Percentiles rank a stretch among this genome's conserved stretches.
These are phyloP conservation scores for Phytopythium litorale DNA, from an alignment of 352 stramenopile species.

Conservation along the genomic window DNA sequence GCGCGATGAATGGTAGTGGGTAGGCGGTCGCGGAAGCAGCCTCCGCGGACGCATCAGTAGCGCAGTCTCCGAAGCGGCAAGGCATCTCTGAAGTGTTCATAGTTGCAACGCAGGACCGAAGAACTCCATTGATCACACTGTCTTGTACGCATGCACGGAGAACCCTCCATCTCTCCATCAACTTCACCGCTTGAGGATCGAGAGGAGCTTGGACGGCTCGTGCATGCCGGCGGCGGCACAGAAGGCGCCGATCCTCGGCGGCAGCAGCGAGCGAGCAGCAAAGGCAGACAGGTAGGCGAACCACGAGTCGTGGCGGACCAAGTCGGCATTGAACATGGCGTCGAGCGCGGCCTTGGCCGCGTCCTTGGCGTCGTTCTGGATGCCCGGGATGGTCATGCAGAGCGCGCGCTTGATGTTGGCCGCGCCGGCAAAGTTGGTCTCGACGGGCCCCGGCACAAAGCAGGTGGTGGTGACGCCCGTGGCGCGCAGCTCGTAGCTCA, in stretches of 20 bases:
- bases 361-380: slow-evolving; percentile 44
- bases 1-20: background rate
- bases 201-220: slow-evolving; percentile 30
- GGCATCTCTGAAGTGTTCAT: background rate
- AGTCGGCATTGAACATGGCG: slow-evolving; percentile 56
- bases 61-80: background rate
- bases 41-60: background rate
- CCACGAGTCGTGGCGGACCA: slow-evolving; percentile 50
- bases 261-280: slow-evolving; percentile 22
- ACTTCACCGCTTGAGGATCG: slow-evolving; percentile 34
- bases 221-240: slow-evolving; percentile 27
- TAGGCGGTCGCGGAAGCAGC: background rate
- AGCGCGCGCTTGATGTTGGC: slow-evolving; percentile 29
- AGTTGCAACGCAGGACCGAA: background rate
- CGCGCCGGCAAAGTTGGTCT: slow-evolving; percentile 68
- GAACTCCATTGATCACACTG: background rate
- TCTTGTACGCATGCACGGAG: background rate
- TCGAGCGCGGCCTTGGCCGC: slow-evolving; percentile 44
- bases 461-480: slow-evolving; percentile 80
- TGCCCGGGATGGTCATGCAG: slow-evolving; percentile 33
- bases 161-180: background rate
- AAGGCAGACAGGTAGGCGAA: slow-evolving; percentile 32
- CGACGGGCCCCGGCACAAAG: slow-evolving; percentile 59
- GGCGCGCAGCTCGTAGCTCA: slow-evolving; percentile 78
- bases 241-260: slow-evolving; percentile 21